Percentiles rank a stretch among this genome's conserved stretches.
phyloP scores from a whole-genome alignment of 257 asterid genomes.

The Solanum ossicruentum region DNA sequence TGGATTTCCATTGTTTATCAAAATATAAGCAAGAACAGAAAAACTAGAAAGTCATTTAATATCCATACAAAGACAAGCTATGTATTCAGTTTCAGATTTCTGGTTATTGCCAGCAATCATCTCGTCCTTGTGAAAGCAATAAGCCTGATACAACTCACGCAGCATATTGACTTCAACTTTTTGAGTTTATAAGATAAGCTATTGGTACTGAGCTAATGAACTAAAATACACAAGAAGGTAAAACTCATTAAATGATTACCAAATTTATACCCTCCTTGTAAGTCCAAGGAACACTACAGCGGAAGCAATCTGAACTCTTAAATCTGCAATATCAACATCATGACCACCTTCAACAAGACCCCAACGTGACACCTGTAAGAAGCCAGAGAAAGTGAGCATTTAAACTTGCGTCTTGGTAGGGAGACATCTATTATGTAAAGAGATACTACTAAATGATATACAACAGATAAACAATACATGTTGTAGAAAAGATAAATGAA shows the following conservation, averaged over 20 bases:
- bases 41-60: neutral
- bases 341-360: slow-evolving; percentile 99
- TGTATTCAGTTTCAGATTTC: neutral
- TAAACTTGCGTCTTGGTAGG: neutral
- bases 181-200: neutral
- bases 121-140: neutral
- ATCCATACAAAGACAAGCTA: neutral
- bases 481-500: neutral
- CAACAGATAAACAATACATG: neutral
- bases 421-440: neutral
- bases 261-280: slow-evolving; percentile 34
- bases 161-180: neutral
- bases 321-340: slow-evolving; percentile 91
- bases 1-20: neutral
- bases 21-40: neutral
- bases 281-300: slow-evolving; percentile 85
- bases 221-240: neutral
- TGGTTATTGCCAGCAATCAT: neutral
- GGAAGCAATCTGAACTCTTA: slow-evolving; percentile 70
- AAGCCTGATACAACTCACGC: neutral
- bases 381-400: neutral
- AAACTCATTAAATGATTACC: neutral
- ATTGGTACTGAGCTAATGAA: neutral
- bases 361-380: slow-evolving; percentile 44
- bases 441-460: neutral